Conservation (phyloP, 2,329 filamentous ascomycete genomes). For the Fusarium sp. region DNA sequence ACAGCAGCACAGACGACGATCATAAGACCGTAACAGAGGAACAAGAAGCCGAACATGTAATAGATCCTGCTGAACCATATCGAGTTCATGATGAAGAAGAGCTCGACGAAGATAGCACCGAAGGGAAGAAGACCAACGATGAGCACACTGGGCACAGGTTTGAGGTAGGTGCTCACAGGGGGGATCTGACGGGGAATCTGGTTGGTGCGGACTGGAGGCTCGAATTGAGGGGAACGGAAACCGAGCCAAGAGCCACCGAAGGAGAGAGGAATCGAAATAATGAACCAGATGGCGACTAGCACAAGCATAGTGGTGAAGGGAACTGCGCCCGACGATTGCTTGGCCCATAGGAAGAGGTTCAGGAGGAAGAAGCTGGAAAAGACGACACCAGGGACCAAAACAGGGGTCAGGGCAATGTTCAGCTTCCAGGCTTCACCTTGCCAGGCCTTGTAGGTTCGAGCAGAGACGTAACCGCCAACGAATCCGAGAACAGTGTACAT, state of each 20-base stretch:
- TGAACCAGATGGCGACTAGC: conserved; percentile 93
- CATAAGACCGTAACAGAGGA: conserved; percentile 97
- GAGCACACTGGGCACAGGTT: conserved; percentile 88
- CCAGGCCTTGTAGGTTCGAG: conserved; percentile 94
- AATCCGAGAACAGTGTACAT: conserved; percentile 94
- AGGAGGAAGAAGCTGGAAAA: conserved; percentile 92
- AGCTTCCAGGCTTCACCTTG: conserved; percentile 93
- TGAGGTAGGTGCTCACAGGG: conserved; percentile 83
- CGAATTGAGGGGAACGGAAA: conserved; percentile 78
- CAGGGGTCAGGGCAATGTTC: conserved; percentile 88
- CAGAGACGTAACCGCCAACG: conserved; percentile 89
- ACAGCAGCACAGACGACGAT: conserved; percentile 93
- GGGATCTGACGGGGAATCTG: conserved; percentile 98
- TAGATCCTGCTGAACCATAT: conserved; percentile 99
- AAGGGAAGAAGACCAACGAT: conserved; percentile 94
- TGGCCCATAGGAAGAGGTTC: conserved; percentile 96
- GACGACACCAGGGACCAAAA: conserved; percentile 86
- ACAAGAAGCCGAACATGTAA: conserved; percentile 99
- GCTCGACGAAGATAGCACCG: conserved; percentile 95
- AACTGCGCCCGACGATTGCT: conserved; percentile 90
- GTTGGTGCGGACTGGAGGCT: conserved; percentile 91
- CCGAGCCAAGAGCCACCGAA: conserved; percentile 92
- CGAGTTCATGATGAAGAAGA: conserved; percentile 99
- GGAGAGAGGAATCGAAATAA: conserved; percentile 93
- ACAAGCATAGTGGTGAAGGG: conserved; percentile 98